Percentiles rank a stretch among this genome's conserved stretches.
phyloP scores from a whole-genome alignment of 805 yeast genomes.

The Saccharomycopsis microspora region DNA sequence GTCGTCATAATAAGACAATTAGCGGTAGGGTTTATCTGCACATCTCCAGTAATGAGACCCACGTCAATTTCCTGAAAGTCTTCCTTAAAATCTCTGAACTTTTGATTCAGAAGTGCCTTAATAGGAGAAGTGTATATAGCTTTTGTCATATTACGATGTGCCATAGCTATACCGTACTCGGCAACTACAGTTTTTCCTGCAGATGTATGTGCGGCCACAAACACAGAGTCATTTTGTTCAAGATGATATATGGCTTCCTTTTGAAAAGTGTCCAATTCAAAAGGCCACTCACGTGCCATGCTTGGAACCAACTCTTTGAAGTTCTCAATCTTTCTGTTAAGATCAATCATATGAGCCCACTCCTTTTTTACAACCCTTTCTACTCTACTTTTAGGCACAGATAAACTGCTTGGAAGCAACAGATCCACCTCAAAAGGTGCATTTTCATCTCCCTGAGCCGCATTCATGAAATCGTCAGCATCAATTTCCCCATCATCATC shows the following conservation, averaged over 20 bases:
- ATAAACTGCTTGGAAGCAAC: conserved; percentile 38
- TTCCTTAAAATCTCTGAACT: conserved; percentile 77
- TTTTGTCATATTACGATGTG: conserved; percentile 90
- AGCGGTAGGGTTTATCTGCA: conserved; percentile 94
- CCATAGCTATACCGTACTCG: conserved; percentile 96
- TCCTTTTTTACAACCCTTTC: conserved; percentile 29
- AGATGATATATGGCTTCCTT: conserved; percentile 94
- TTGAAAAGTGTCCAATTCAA: conserved; percentile 88
- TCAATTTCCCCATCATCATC: conserved; percentile 6
- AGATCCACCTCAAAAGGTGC: conserved; percentile 27
- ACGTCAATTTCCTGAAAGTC: conserved; percentile 75
- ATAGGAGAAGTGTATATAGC: conserved; percentile 95
- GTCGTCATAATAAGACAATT: conserved; percentile 96
- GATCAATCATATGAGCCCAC: conserved; percentile 95
- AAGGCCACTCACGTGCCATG: conserved; percentile 92
- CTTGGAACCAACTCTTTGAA: conserved; percentile 83
- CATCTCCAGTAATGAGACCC: conserved; percentile 95
- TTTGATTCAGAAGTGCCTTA: conserved; percentile 82
- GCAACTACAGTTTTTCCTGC: conserved; percentile 99
- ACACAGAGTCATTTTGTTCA: conserved; percentile 97
- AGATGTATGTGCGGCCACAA: conserved; percentile 97
- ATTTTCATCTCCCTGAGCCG: neutral
- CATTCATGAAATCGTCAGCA: conserved; percentile 18
- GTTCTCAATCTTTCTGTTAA: conserved; percentile 72
- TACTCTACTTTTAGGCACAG: conserved; percentile 30